Conservation (phyloP, 2,329 filamentous ascomycete genomes). For the Diaporthe sp. region DNA sequence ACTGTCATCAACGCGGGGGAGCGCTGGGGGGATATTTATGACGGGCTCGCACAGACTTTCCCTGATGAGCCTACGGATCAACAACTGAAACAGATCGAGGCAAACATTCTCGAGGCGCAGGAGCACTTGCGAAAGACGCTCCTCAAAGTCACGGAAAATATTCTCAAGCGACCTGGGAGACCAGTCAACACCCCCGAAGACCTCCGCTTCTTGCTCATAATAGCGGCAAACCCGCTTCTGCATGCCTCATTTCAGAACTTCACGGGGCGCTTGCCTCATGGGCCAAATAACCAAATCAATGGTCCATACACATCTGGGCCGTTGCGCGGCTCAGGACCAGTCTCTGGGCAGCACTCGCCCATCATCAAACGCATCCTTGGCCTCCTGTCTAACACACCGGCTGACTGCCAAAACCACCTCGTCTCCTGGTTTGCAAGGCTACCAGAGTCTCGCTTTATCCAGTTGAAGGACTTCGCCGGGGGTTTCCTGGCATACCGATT, state of each 20-base stretch:
- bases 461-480: conserved; percentile 80
- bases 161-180: conserved; percentile 83
- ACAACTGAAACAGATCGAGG: conserved; percentile 60
- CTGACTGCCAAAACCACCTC: conserved; percentile 81
- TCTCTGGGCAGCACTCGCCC: conserved; percentile 79
- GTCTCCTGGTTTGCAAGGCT: conserved; percentile 83
- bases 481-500: conserved; percentile 87
- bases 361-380: conserved; percentile 89
- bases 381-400: conserved; percentile 80
- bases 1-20: conserved; percentile 75
- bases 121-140: conserved; percentile 77
- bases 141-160: conserved; percentile 81
- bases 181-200: conserved; percentile 77
- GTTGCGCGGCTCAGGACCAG: conserved; percentile 54
- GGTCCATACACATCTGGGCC: conserved; percentile 27
- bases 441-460: conserved; percentile 75
- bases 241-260: conserved; percentile 60
- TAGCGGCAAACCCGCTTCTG: conserved; percentile 83
- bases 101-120: conserved; percentile 67
- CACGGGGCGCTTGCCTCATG: conserved; percentile 54
- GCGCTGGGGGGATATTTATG: conserved; percentile 73
- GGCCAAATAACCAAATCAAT: conserved; percentile 39
- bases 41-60: conserved; percentile 56
- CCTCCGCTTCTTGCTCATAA: conserved; percentile 81
- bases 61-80: conserved; percentile 48